Base-by-base conservation (phyloP, 768 basidiomycete genomes). In the Agaricus subrufescens region DNA sequence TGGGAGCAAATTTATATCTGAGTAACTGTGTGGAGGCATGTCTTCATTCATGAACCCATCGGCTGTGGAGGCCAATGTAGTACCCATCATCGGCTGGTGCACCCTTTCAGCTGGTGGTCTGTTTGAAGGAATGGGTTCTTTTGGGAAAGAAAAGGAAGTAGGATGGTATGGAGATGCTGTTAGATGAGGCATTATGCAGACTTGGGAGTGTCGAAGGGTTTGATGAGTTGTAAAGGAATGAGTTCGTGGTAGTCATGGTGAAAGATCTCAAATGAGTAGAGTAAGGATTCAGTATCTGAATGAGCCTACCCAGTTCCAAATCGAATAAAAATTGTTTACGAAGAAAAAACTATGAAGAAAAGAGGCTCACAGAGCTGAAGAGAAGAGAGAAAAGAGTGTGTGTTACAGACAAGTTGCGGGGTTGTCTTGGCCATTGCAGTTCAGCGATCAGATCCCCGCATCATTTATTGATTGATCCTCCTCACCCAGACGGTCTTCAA, bases 61-160 rank as follows among this genome's bases (percentile, higher is more conserved):
- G 29, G 50, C 66, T 27, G 26, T 14, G 6, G n/a, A 34, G 5
- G 55, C 48, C 15, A 45, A 30, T 2, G 11, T 34, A 11, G 34
- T 11, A 34, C 14, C 48, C 25, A 25, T 46, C 11, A 29, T 12
- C 6, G 30, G 8, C 23, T 46, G 47, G 12, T 55, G 37, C 51
- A 29, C 47, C 60, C 55, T 44, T 60, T 62, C 50, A 63, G 65
- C 52, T 60, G 56, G 54, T 38, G 73, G 74, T 54, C 79, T 78
- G 8, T 79, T 74, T 23, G 79, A 76, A 45, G 71, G 78, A 11
- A 67, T 65, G 26, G 71, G 71, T 31, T 52, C 70, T 56, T 63
- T 70, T 47, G 72, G 77, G 68, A 74, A 80, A 56, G 78, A 70
- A 63, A 75, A 76, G 12, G 75, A 70, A 12, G 76, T 73, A 63